These are phyloP conservation scores for Wickerhamiella slavikovae DNA, from an alignment of 805 yeast species.

Conservation along the genomic window DNA sequence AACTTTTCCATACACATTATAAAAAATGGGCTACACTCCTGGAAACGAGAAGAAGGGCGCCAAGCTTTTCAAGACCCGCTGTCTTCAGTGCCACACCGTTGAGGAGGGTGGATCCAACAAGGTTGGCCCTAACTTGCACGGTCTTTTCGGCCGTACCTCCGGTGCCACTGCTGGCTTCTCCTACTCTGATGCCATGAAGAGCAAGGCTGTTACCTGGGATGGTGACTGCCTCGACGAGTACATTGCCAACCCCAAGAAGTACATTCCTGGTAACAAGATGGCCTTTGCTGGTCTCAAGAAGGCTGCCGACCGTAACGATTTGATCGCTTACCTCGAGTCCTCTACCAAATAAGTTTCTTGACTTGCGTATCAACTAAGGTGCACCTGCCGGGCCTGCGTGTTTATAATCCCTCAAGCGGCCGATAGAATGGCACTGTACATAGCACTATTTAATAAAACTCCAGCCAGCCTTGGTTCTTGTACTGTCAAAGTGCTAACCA, in stretches of 20 bases:
- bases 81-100: slow-evolving; percentile 95
- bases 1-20: neutral
- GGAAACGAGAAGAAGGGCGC: slow-evolving; percentile 91
- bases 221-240: slow-evolving; percentile 83
- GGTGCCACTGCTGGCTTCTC: slow-evolving; percentile 88
- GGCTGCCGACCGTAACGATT: slow-evolving; percentile 95
- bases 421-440: neutral
- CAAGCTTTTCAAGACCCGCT: slow-evolving; percentile 93
- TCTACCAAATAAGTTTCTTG: slow-evolving; percentile 20
- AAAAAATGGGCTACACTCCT: slow-evolving; percentile 2
- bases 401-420: neutral
- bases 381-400: neutral
- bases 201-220: slow-evolving; percentile 76
- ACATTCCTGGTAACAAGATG: slow-evolving; percentile 99
- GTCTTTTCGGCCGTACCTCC: slow-evolving; percentile 78
- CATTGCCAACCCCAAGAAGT: slow-evolving; percentile 99
- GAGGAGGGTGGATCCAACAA: slow-evolving; percentile 94
- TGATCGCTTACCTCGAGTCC: slow-evolving; percentile 59
- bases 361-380: no score
- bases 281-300: slow-evolving; percentile 99
- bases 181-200: slow-evolving; percentile 96
- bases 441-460: neutral
- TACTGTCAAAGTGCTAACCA: no score
- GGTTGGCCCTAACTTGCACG: slow-evolving; percentile 97
- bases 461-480: neutral